Percentiles rank a stretch among this genome's conserved stretches.
phyloP scores from a whole-genome alignment of 2,329 filamentous ascomycete genomes.

The Apiospora aurea region DNA sequence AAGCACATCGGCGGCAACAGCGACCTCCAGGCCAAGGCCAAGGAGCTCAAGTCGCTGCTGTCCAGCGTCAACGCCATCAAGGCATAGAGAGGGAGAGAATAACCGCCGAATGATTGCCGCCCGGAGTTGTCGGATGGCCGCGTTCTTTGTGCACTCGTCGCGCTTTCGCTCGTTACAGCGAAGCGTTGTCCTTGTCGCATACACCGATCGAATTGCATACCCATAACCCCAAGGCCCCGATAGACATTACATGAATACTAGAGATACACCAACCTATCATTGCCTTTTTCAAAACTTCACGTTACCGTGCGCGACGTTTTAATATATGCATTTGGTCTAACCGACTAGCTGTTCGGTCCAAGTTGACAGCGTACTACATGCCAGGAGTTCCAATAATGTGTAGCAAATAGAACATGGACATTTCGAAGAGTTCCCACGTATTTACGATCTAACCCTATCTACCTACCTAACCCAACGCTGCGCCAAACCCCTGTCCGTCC shows the following conservation, averaged over 20 bases:
- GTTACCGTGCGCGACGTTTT: no score
- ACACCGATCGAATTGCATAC: neutral
- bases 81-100: neutral
- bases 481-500: neutral
- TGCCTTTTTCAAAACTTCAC: neutral
- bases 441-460: neutral
- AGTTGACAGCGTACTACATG: neutral
- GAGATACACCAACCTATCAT: neutral
- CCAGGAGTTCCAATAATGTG: neutral
- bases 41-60: conserved; percentile 71
- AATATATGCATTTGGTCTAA: neutral
- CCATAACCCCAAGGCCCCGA: neutral
- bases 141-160: neutral
- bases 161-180: neutral
- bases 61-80: conserved; percentile 58
- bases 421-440: no score
- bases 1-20: conserved; percentile 98
- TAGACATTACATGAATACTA: neutral
- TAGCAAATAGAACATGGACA: neutral
- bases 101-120: no score
- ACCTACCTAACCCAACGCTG: neutral
- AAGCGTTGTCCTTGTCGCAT: neutral
- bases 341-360: neutral
- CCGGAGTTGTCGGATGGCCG: neutral
- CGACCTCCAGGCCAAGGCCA: conserved; percentile 73